Conservation (phyloP, 345 rosid species). For the Eucalyptus tenuipes region DNA sequence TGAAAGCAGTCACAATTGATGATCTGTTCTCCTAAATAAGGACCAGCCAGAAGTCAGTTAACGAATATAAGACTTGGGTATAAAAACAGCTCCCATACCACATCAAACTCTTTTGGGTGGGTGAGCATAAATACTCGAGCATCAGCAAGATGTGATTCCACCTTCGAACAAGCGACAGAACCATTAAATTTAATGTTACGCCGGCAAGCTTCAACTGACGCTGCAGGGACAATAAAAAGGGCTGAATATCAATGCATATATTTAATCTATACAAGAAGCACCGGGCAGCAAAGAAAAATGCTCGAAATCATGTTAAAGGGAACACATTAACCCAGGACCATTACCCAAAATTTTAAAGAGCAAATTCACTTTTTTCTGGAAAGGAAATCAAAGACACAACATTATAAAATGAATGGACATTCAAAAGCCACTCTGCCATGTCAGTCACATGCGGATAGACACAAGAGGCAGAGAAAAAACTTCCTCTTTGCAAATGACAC, state of each 20-base stretch:
- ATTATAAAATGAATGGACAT: background rate
- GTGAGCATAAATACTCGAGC: conserved; percentile 95
- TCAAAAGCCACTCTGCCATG: background rate
- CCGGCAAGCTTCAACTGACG: conserved; percentile 84
- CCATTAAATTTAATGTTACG: conserved; percentile 94
- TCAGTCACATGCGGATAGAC: background rate
- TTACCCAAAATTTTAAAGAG: background rate
- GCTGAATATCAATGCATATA: background rate
- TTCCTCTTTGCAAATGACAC: background rate
- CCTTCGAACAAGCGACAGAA: conserved; percentile 68
- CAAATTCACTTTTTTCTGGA: background rate
- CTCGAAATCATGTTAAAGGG: background rate
- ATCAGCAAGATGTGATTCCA: conserved; percentile 92
- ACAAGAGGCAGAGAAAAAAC: background rate
- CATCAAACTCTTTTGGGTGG: conserved; percentile 91
- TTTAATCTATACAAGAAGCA: background rate
- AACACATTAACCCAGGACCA: background rate
- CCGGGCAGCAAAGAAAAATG: background rate
- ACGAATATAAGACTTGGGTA: background rate
- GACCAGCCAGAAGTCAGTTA: background rate
- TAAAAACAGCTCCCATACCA: conserved; percentile 29
- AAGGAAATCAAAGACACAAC: background rate
- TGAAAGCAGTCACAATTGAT: background rate
- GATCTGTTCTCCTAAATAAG: background rate
- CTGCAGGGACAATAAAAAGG: conserved; percentile 8